phyloP scores from a whole-genome alignment of 805 yeast species.

The Suhomyces faveliae region DNA sequence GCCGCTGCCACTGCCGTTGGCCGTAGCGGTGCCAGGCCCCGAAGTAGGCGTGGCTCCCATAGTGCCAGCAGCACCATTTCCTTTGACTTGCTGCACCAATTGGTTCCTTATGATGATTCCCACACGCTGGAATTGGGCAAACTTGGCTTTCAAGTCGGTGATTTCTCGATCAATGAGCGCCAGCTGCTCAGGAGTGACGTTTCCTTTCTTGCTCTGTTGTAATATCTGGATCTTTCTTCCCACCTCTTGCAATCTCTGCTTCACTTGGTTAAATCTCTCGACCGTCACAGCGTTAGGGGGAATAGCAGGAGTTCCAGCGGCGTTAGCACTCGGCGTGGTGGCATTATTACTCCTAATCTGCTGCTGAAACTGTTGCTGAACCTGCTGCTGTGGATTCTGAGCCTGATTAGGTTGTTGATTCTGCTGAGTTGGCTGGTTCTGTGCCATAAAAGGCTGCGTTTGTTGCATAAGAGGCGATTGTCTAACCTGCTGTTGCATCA shows the following conservation, averaged over 20 bases:
- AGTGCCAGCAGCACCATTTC: not conserved
- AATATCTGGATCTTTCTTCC: slow-evolving; percentile 50
- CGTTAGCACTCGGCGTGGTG: slow-evolving; percentile 3
- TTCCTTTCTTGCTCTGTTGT: slow-evolving; percentile 46
- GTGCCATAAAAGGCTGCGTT: not conserved
- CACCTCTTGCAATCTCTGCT: slow-evolving; percentile 47
- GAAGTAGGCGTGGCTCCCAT: not conserved
- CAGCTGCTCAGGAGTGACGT: slow-evolving; percentile 45
- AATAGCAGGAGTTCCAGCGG: slow-evolving; percentile 8
- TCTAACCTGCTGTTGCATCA: slow-evolving; percentile 8
- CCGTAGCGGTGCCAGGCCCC: not conserved
- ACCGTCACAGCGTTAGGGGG: slow-evolving; percentile 28
- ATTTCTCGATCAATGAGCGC: slow-evolving; percentile 49
- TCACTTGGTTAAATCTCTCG: slow-evolving; percentile 43
- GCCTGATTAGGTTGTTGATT: not conserved
- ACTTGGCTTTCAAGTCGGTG: slow-evolving; percentile 44
- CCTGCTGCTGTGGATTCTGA: slow-evolving; percentile 6
- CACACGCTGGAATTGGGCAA: slow-evolving; percentile 49
- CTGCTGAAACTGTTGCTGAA: slow-evolving; percentile 8
- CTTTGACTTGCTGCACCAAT: slow-evolving; percentile 28
- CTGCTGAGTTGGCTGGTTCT: slow-evolving; percentile 4
- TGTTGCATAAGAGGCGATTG: slow-evolving; percentile 10
- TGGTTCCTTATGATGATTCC: slow-evolving; percentile 48
- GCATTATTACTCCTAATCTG: slow-evolving; percentile 2
- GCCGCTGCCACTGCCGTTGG: not conserved